phyloP scores from a whole-genome alignment of 2,329 filamentous ascomycete species.

The Penicillium sclerotiorum region DNA sequence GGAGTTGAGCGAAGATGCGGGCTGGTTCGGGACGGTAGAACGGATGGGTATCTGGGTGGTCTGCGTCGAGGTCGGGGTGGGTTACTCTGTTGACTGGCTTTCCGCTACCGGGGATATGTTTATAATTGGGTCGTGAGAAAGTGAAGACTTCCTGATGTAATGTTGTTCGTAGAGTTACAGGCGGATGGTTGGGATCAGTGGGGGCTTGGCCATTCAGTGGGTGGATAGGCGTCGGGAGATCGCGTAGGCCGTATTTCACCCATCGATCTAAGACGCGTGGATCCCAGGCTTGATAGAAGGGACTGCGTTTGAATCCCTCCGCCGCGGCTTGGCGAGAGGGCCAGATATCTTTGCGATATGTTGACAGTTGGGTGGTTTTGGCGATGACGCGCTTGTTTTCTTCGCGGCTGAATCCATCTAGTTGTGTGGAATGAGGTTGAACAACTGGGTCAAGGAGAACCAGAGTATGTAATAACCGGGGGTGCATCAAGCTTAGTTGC shows the following conservation, averaged over 20 bases:
- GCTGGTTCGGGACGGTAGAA: slow-evolving; percentile 50
- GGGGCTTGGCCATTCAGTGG: slow-evolving; percentile 27
- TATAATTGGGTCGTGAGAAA: slow-evolving; percentile 53
- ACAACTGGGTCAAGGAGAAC: slow-evolving; percentile 87
- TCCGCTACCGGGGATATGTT: slow-evolving; percentile 57
- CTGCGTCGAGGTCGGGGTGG: slow-evolving; percentile 49
- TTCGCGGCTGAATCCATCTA: slow-evolving; percentile 27
- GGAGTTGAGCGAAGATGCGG: slow-evolving; percentile 43
- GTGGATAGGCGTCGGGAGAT: slow-evolving; percentile 63
- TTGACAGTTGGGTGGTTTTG: slow-evolving; percentile 58
- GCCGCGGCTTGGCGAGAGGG: slow-evolving; percentile 71
- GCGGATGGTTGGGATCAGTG: slow-evolving; percentile 32
- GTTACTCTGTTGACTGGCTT: slow-evolving; percentile 44
- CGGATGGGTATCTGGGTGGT: slow-evolving; percentile 33
- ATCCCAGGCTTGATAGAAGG: slow-evolving; percentile 85
- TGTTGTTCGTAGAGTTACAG: slow-evolving; percentile 73
- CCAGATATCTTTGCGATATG: slow-evolving; percentile 78
- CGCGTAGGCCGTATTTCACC: slow-evolving; percentile 73
- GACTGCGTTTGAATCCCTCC: slow-evolving; percentile 65
- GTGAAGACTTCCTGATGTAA: slow-evolving; percentile 80
- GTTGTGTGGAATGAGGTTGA: slow-evolving; percentile 50
- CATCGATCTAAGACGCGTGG: slow-evolving; percentile 74
- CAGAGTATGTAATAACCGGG: slow-evolving; percentile 74
- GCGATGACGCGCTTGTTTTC: slow-evolving; percentile 31
- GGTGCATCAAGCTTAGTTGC: slow-evolving; percentile 74